These are phyloP conservation scores for Globisporangium paroecandrum DNA, from an alignment of 352 stramenopile genomes.

Conservation along the genomic window DNA sequence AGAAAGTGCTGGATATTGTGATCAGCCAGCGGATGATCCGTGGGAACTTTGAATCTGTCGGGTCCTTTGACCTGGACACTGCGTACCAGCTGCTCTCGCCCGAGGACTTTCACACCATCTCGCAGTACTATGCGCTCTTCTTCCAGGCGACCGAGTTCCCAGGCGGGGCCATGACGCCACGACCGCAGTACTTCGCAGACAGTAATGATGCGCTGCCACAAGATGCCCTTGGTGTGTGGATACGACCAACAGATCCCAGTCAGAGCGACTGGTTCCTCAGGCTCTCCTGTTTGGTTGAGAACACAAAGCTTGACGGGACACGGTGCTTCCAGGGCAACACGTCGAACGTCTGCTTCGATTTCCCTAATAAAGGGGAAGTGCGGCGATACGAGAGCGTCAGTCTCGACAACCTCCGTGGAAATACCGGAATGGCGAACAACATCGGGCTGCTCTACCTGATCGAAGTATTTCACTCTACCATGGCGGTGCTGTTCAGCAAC, in stretches of 20 bases:
- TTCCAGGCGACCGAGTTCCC: conserved; percentile 38
- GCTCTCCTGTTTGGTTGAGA: conserved; percentile 21
- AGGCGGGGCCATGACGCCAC: conserved; percentile 23
- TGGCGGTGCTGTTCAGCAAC: conserved; percentile 25
- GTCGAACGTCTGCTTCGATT: conserved; percentile 26
- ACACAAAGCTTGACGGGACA: conserved; percentile 23
- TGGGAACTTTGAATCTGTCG: conserved; percentile 22
- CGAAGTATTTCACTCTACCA: conserved; percentile 26
- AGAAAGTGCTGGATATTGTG: conserved; percentile 19
- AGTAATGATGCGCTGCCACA: conserved; percentile 5
- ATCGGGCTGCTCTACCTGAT: conserved; percentile 27
- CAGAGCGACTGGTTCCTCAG: conserved; percentile 23
- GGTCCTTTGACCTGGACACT: conserved; percentile 28
- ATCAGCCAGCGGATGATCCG: conserved; percentile 22
- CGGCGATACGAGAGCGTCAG: conserved; percentile 16
- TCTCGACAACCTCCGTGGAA: conserved; percentile 16
- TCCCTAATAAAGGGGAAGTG: conserved; percentile 21
- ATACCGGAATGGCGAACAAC: conserved; percentile 26
- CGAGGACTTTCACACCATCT: conserved; percentile 25
- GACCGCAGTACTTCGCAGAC: conserved; percentile 16
- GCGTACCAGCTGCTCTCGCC: conserved; percentile 26
- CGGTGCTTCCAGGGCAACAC: conserved; percentile 26
- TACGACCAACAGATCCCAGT: conserved; percentile 20
- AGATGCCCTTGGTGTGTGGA: conserved; percentile 27
- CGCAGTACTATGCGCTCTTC: conserved; percentile 31